phyloP scores from a whole-genome alignment of 2,329 filamentous ascomycete species.

The Colletotrichum filicis region DNA sequence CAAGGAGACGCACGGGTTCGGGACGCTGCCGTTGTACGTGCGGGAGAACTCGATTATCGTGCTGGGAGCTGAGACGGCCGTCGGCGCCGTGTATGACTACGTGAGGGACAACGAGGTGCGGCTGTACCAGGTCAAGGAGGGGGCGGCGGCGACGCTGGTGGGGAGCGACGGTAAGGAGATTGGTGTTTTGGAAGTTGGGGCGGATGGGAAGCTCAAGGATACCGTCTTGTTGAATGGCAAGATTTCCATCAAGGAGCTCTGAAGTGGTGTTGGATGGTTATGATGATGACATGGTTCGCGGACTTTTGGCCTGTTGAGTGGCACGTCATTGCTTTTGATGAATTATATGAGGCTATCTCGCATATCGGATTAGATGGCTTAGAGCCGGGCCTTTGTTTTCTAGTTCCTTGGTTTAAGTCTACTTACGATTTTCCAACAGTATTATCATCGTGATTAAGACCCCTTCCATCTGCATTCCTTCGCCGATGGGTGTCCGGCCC shows the following conservation, averaged over 20 bases:
- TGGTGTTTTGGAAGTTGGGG: constrained; percentile 52
- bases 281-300: background rate
- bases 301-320: background rate
- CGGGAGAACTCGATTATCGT: constrained; percentile 63
- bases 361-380: constrained; percentile 30
- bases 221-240: constrained; percentile 52
- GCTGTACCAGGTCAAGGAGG: constrained; percentile 54
- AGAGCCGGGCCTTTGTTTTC: constrained; percentile 9
- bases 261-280: background rate
- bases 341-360: constrained; percentile 21
- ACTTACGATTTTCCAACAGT: background rate
- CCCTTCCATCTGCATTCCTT: background rate
- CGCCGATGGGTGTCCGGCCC: background rate
- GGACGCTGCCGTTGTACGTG: constrained; percentile 68
- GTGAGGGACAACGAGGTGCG: constrained; percentile 57
- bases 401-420: background rate
- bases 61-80: constrained; percentile 52
- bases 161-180: constrained; percentile 53
- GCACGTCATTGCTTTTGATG: constrained; percentile 3
- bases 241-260: constrained; percentile 29
- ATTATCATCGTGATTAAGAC: background rate
- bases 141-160: constrained; percentile 54
- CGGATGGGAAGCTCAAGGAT: constrained; percentile 52
- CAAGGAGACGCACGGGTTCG: constrained; percentile 68
- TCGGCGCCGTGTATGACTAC: constrained; percentile 60